These are phyloP conservation scores for Erythrobasidium hasegawianum DNA, from an alignment of 1,284 basidiomycete species.

Conservation along the genomic window DNA sequence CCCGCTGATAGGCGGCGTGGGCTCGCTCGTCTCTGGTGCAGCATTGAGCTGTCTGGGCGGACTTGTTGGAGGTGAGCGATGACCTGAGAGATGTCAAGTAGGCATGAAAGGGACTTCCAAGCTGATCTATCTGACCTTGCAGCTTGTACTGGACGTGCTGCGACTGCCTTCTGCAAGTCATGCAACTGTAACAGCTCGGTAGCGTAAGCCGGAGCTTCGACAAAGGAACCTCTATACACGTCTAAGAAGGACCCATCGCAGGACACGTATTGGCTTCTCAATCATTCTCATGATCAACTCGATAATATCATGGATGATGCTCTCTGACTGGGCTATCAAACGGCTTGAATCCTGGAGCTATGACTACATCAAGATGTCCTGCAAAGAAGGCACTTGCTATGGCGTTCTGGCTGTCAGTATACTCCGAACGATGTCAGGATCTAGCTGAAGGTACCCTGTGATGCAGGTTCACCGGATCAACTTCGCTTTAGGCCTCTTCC, in stretches of 20 bases:
- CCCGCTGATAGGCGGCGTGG: slow-evolving; percentile 73
- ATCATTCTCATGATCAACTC: slow-evolving; percentile 94
- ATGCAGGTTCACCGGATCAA: slow-evolving; percentile 88
- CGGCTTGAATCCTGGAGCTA: slow-evolving; percentile 89
- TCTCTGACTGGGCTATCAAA: slow-evolving; percentile 79
- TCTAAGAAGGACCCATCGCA: not conserved
- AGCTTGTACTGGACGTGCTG: slow-evolving; percentile 53
- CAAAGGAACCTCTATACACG: not conserved
- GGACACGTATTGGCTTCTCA: slow-evolving; percentile 89
- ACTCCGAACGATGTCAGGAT: not conserved
- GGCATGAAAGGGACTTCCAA: not conserved
- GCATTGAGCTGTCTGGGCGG: slow-evolving; percentile 48
- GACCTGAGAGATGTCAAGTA: slow-evolving; percentile 52
- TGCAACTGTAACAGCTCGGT: slow-evolving; percentile 99
- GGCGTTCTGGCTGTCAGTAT: slow-evolving; percentile 84
- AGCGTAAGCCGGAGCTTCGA: slow-evolving; percentile 52
- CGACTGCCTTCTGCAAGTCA: slow-evolving; percentile 95
- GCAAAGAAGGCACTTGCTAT: slow-evolving; percentile 86
- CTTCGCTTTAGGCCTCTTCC: slow-evolving; percentile 87
- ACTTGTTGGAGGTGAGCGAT: slow-evolving; percentile 48
- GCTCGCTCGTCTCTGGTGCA: slow-evolving; percentile 67
- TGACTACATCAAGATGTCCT: slow-evolving; percentile 98
- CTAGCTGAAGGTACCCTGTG: not conserved
- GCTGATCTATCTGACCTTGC: not conserved
- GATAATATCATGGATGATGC: slow-evolving; percentile 94